These are phyloP conservation scores for Olyra latifolia DNA, from an alignment of 176 grass and related monocot species.

Conservation along the genomic window DNA sequence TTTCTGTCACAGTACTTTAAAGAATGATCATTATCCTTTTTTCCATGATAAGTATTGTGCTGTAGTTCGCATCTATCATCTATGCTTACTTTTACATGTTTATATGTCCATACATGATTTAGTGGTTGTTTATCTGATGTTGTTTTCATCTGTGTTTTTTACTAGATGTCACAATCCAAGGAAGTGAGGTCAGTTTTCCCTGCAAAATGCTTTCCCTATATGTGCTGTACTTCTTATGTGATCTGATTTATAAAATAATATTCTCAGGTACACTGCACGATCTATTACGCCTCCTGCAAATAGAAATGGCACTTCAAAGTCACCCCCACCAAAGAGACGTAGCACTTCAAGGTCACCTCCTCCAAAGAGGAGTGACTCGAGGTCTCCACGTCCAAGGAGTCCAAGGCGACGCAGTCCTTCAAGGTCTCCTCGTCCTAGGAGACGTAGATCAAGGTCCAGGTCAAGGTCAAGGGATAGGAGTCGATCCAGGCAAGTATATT, in stretches of 20 bases:
- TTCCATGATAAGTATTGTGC: neutral
- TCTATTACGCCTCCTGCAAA: constrained; percentile 83
- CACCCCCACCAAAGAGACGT: constrained; percentile 45
- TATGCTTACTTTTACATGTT: neutral
- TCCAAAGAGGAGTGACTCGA: constrained; percentile 47
- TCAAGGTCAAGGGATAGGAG: constrained; percentile 80
- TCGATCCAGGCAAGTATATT: constrained; percentile 69
- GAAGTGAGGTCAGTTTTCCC: constrained; percentile 82
- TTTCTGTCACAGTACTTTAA: neutral
- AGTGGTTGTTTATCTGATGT: constrained; percentile 30
- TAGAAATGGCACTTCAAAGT: constrained; percentile 50
- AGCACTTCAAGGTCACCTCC: constrained; percentile 54
- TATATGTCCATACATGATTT: constrained; percentile 2
- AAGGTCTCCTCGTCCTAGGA: constrained; percentile 60
- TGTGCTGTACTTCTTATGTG: neutral
- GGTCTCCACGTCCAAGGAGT: constrained; percentile 52
- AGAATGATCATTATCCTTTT: neutral
- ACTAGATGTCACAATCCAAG: constrained; percentile 85
- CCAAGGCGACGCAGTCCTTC: constrained; percentile 32
- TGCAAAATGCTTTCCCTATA: constrained; percentile 1
- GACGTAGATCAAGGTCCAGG: constrained; percentile 43
- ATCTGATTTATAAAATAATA: constrained; percentile 22
- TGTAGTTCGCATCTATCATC: neutral
- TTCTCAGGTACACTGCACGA: constrained; percentile 79
- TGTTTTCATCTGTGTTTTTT: constrained; percentile 30